Evolutionary conservation across 2,329 filamentous ascomycete species (phyloP).

Genomic region (Fusarium nanum): DNA sequence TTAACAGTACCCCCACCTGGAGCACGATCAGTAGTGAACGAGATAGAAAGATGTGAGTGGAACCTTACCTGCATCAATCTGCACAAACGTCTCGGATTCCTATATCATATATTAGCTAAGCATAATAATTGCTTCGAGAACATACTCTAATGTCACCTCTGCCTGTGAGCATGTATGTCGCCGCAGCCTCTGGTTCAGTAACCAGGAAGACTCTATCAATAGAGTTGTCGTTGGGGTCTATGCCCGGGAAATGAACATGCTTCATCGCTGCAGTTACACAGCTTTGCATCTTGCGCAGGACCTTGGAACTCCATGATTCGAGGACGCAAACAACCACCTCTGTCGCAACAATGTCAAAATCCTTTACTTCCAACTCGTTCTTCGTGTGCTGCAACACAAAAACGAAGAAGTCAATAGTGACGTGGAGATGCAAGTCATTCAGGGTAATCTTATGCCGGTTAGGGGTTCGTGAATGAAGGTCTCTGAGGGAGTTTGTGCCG

Average conservation of each 20-base stretch:
- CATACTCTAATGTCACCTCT: not conserved
- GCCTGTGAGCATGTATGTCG: not conserved
- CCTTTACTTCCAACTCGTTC: not conserved
- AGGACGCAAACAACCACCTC: not conserved
- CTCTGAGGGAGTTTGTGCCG: not conserved
- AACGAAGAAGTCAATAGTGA: not conserved
- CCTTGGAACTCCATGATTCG: not conserved
- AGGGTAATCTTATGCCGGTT: not conserved
- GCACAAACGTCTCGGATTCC: not conserved
- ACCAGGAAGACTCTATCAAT: constrained; percentile 5
- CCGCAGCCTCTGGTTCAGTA: constrained; percentile 2
- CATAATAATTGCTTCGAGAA: too few species aligned
- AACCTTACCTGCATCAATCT: constrained; percentile 1
- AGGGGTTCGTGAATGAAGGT: not conserved
- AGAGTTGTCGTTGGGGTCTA: not conserved
- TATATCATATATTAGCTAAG: too few species aligned
- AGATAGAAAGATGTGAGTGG: fast-evolving
- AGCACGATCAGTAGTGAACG: not conserved
- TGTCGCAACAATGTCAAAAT: not conserved
- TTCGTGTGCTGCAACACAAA: not conserved
- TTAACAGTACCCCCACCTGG: constrained; percentile 5
- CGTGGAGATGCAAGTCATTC: not conserved
- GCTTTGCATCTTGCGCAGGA: not conserved
- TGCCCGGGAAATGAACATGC: not conserved
- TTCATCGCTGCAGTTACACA: not conserved